Percentiles rank a stretch among this genome's conserved stretches.
Evolutionary conservation across 352 stramenopile species (phyloP).

Genomic region (Globisporangium yorkense): DNA sequence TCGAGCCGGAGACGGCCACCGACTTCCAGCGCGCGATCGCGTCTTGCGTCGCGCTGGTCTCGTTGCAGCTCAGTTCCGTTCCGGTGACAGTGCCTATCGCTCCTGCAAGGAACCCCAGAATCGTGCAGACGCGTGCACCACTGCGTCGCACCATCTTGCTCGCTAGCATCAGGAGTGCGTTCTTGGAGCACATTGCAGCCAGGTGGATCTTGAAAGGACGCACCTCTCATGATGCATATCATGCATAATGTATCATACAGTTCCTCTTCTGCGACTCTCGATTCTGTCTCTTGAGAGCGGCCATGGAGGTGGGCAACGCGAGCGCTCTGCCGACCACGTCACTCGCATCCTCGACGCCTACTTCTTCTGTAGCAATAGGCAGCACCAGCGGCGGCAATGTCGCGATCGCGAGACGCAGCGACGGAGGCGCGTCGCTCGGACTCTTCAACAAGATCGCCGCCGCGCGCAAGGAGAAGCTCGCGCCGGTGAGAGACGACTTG

Average conservation of each 20-base stretch:
- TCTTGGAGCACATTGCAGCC: no score
- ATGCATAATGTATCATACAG: no score
- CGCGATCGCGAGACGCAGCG: constrained; percentile 4
- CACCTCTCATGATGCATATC: no score
- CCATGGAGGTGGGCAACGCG: not conserved
- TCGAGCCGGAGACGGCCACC: constrained; percentile 28
- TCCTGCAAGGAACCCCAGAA: not conserved
- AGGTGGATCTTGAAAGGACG: not conserved
- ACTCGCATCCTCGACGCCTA: not conserved
- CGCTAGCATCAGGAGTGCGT: no score
- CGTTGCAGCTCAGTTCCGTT: constrained; percentile 38
- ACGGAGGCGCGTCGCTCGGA: constrained; percentile 48
- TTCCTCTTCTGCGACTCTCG: no score
- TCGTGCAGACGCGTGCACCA: not conserved
- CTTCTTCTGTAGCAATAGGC: not conserved
- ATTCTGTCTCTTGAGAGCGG: no score
- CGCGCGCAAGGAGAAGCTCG: constrained; percentile 62
- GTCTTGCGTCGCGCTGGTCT: constrained; percentile 35
- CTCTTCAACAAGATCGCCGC: constrained; percentile 76
- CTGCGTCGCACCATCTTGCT: not conserved
- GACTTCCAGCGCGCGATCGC: constrained; percentile 43
- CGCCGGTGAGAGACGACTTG: constrained; percentile 8
- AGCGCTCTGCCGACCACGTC: not conserved
- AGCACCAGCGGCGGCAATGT: not conserved
- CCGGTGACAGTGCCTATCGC: not conserved